Percentiles rank a stretch among this genome's conserved stretches.
Conservation (phyloP, 1,284 basidiomycete species). For the Heterobasidion occidentale region DNA sequence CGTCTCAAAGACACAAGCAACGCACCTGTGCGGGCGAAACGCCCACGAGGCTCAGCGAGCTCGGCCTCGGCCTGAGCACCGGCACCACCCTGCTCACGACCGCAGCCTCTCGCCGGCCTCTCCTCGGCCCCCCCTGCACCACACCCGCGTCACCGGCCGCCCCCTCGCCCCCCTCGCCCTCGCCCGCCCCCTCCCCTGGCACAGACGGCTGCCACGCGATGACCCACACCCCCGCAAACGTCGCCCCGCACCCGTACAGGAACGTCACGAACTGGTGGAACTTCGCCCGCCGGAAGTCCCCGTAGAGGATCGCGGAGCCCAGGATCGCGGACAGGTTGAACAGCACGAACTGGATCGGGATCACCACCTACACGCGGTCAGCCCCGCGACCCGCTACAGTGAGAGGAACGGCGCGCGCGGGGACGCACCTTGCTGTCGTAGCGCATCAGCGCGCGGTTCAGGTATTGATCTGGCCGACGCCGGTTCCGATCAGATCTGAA, state of each 20-base stretch:
- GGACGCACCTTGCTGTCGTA: constrained; percentile 73
- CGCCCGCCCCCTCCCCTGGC: constrained; percentile 18
- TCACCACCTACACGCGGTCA: constrained; percentile 57
- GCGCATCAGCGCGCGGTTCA: constrained; percentile 85
- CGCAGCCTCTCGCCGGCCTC: neutral
- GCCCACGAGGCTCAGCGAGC: constrained; percentile 52
- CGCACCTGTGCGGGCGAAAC: constrained; percentile 66
- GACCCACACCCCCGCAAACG: constrained; percentile 82
- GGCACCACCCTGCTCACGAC: constrained; percentile 20
- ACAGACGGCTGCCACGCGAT: constrained; percentile 50
- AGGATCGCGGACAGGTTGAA: constrained; percentile 85
- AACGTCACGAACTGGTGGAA: constrained; percentile 86
- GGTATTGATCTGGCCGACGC: constrained; percentile 85
- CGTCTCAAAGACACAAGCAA: neutral
- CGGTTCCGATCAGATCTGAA: constrained; percentile 70
- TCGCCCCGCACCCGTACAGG: constrained; percentile 75
- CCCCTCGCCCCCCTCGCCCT: constrained; percentile 21
- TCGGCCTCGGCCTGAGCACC: constrained; percentile 40
- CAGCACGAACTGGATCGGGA: constrained; percentile 92
- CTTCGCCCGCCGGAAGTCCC: constrained; percentile 79
- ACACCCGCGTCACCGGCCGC: constrained; percentile 16
- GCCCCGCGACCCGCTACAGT: neutral
- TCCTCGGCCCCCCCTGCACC: constrained; percentile 15
- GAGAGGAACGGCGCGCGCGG: neutral
- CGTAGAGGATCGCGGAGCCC: constrained; percentile 89